Evolutionary conservation across 179 eudicot genomes (phyloP).

Genomic region (Carnegiea gigantea): DNA sequence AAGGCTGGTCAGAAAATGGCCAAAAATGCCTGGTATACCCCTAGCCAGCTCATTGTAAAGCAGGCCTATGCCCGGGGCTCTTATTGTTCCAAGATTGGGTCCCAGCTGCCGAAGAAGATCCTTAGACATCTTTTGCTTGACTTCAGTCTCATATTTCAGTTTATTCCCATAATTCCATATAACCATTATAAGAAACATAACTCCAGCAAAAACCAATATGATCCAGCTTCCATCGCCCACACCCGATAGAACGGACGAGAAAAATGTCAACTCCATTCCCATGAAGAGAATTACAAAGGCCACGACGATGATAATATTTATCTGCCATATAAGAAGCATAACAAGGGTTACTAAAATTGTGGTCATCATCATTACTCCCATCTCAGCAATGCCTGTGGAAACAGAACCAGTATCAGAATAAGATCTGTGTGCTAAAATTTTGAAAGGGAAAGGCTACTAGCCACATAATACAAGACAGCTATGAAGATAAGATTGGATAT

Average conservation of each 20-base stretch:
- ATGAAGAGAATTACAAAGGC: conserved; percentile 69
- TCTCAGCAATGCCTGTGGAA: conserved; percentile 88
- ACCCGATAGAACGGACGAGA: conserved; percentile 78
- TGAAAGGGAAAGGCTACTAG: not conserved
- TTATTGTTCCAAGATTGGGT: conserved; percentile 81
- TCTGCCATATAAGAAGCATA: conserved; percentile 99
- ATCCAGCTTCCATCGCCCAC: conserved; percentile 98
- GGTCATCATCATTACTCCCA: conserved; percentile 97
- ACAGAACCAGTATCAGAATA: conserved; percentile 31
- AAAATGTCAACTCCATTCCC: conserved; percentile 84
- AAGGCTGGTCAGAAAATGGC: conserved; percentile 86
- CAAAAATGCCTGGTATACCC: conserved; percentile 94
- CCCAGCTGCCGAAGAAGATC: conserved; percentile 84
- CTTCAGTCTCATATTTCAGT: conserved; percentile 95
- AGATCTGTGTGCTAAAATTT: not conserved
- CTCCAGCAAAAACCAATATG: conserved; percentile 71
- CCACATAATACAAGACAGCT: not conserved
- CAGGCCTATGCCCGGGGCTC: conserved; percentile 98
- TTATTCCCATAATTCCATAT: conserved; percentile 97
- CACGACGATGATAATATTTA: conserved; percentile 66
- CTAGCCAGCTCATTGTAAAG: conserved; percentile 92
- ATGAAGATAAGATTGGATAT: not conserved
- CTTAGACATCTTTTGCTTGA: conserved; percentile 81
- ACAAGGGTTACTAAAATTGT: conserved; percentile 89
- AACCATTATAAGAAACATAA: conserved; percentile 77